Conservation (phyloP, 805 yeast genomes). For the Monosporozyma siamensis region DNA sequence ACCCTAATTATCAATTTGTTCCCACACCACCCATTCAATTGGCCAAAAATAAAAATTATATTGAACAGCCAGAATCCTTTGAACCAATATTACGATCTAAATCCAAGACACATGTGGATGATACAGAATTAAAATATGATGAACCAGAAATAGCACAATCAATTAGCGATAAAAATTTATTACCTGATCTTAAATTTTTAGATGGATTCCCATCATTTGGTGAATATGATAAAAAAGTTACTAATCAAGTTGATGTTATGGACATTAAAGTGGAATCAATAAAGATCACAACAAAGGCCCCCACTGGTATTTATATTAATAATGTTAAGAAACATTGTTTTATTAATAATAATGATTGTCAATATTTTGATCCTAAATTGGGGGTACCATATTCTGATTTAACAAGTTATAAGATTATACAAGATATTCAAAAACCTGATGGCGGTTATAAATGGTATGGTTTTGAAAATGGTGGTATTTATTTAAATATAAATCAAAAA, state of each 20-base stretch:
- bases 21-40: neutral
- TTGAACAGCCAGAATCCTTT: neutral
- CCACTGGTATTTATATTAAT: conserved; percentile 62
- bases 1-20: conserved; percentile 2
- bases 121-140: neutral
- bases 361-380: conserved; percentile 78
- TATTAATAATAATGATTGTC: conserved; percentile 58
- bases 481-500: conserved; percentile 33
- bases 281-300: conserved; percentile 57
- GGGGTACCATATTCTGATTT: conserved; percentile 83
- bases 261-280: conserved; percentile 41
- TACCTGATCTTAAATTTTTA: conserved; percentile 34
- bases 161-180: conserved; percentile 31
- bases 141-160: neutral
- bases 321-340: conserved; percentile 59
- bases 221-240: conserved; percentile 35
- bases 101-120: neutral
- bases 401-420: conserved; percentile 64
- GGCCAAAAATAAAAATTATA: neutral
- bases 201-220: conserved; percentile 50
- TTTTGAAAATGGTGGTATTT: conserved; percentile 41
- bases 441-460: conserved; percentile 43
- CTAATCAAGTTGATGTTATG: conserved; percentile 36
- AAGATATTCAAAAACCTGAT: conserved; percentile 46
- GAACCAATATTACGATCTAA: conserved; percentile 3